Evolutionary conservation across 2,329 filamentous ascomycete genomes (phyloP).

Genomic region (Ophiostoma populinum): DNA sequence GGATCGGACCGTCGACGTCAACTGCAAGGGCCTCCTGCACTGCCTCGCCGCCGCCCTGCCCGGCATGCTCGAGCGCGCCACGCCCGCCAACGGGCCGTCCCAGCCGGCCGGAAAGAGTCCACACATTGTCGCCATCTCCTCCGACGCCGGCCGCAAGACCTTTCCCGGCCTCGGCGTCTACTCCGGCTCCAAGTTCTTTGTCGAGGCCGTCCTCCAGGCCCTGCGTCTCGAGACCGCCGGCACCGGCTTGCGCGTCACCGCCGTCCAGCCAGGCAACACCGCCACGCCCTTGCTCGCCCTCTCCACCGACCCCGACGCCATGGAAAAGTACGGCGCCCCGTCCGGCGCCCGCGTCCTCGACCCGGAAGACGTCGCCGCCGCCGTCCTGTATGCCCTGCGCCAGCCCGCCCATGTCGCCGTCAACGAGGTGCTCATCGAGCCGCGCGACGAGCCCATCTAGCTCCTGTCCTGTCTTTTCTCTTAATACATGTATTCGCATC

Average conservation of each 20-base stretch:
- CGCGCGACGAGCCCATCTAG: slow-evolving; percentile 56
- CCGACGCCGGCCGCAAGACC: slow-evolving; percentile 65
- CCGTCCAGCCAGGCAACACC: slow-evolving; percentile 62
- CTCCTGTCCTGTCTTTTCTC: too few relatives aligned
- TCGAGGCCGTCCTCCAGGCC: slow-evolving; percentile 62
- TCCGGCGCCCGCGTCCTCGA: slow-evolving; percentile 60
- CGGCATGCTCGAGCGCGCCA: slow-evolving; percentile 49
- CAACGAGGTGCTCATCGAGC: slow-evolving; percentile 67
- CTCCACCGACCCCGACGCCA: slow-evolving; percentile 57
- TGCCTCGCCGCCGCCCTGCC: slow-evolving; percentile 54
- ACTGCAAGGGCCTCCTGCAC: slow-evolving; percentile 69
- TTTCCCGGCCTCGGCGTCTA: slow-evolving; percentile 72
- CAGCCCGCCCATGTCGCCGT: slow-evolving; percentile 63
- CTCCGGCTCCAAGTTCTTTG: slow-evolving; percentile 71
- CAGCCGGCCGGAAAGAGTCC: neutral
- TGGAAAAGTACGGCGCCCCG: slow-evolving; percentile 64
- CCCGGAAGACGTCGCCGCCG: slow-evolving; percentile 51
- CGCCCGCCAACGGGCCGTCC: slow-evolving; percentile 5
- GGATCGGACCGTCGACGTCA: slow-evolving; percentile 70
- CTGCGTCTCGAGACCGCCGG: slow-evolving; percentile 62
- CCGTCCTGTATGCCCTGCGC: slow-evolving; percentile 57
- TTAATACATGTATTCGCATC: too few relatives aligned
- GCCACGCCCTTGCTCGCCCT: slow-evolving; percentile 56
- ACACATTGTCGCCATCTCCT: slow-evolving; percentile 68
- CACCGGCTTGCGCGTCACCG: slow-evolving; percentile 53